These are phyloP conservation scores for Neonectria coccinea DNA, from an alignment of 2,329 filamentous ascomycete species.

Conservation along the genomic window DNA sequence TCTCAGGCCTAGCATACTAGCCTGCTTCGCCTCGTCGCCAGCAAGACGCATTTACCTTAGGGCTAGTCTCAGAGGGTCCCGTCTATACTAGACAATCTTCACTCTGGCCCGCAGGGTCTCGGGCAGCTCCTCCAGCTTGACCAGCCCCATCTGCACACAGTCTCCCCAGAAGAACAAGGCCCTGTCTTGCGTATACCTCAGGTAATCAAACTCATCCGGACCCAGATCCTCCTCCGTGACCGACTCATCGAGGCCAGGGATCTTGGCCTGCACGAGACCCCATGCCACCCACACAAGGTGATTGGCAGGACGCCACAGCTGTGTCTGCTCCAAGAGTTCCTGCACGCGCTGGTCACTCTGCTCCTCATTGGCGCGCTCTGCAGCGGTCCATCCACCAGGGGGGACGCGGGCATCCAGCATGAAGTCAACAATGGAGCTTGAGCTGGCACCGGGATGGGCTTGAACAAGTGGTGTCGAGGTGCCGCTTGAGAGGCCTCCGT, in stretches of 20 bases:
- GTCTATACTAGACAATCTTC: constrained; percentile 73
- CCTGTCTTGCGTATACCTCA: constrained; percentile 89
- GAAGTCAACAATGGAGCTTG: constrained; percentile 74
- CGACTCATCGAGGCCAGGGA: constrained; percentile 74
- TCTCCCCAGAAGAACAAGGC: constrained; percentile 97
- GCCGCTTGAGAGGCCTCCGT: constrained; percentile 52
- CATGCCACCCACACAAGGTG: constrained; percentile 93
- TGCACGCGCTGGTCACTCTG: constrained; percentile 75
- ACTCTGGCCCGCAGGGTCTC: constrained; percentile 71
- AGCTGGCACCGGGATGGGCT: constrained; percentile 58
- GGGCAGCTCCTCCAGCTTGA: constrained; percentile 81
- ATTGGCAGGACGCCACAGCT: constrained; percentile 88
- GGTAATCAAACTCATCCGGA: constrained; percentile 86
- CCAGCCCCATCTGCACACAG: constrained; percentile 79
- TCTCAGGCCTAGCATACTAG: neutral
- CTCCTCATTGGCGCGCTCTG: constrained; percentile 71
- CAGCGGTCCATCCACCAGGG: constrained; percentile 62
- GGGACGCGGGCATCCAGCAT: constrained; percentile 82
- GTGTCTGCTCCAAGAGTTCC: constrained; percentile 80
- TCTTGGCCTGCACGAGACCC: constrained; percentile 95
- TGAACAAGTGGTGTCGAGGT: constrained; percentile 51
- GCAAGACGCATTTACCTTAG: neutral
- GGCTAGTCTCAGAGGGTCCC: constrained; percentile 49
- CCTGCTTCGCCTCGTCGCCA: constrained; percentile 2
- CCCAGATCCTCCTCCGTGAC: constrained; percentile 49